Evolutionary conservation across 129 eudicot genomes (phyloP).

Genomic region (Centrapalus pauciflorus): DNA sequence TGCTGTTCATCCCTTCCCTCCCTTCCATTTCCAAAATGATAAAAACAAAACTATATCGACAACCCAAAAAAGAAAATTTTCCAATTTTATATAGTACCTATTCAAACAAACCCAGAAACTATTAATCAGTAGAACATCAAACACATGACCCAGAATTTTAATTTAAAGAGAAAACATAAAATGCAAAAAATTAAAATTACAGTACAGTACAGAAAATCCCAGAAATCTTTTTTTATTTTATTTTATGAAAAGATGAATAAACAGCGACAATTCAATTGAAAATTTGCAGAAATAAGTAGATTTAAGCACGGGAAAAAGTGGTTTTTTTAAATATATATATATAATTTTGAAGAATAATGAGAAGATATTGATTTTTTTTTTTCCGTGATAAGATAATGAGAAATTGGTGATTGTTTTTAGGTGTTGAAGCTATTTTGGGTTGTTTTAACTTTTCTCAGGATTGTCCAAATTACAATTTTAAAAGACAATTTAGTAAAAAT

Average conservation of each 20-base stretch:
- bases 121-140: constrained; percentile 13
- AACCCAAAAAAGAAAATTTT: neutral
- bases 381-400: constrained; percentile 21
- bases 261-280: constrained; percentile 24
- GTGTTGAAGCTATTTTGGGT: constrained; percentile 38
- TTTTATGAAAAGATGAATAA: constrained; percentile 10
- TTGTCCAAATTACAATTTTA: constrained; percentile 42
- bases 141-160: constrained; percentile 28
- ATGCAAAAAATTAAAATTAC: neutral
- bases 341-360: constrained; percentile 17
- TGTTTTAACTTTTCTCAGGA: constrained; percentile 36
- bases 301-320: constrained; percentile 5
- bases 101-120: constrained; percentile 8
- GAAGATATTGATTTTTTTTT: constrained; percentile 24
- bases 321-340: neutral
- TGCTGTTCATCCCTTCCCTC: constrained; percentile 41
- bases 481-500: constrained; percentile 15
- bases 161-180: neutral
- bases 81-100: too few relatives aligned
- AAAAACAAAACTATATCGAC: neutral
- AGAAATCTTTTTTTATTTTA: neutral
- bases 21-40: constrained; percentile 33
- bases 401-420: constrained; percentile 26
- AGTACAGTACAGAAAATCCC: neutral
- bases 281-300: neutral